Evolutionary conservation across 2,329 filamentous ascomycete species (phyloP), one percentile per base, ranked within the genome.

Genomic region (Fusarium hostae): DNA sequence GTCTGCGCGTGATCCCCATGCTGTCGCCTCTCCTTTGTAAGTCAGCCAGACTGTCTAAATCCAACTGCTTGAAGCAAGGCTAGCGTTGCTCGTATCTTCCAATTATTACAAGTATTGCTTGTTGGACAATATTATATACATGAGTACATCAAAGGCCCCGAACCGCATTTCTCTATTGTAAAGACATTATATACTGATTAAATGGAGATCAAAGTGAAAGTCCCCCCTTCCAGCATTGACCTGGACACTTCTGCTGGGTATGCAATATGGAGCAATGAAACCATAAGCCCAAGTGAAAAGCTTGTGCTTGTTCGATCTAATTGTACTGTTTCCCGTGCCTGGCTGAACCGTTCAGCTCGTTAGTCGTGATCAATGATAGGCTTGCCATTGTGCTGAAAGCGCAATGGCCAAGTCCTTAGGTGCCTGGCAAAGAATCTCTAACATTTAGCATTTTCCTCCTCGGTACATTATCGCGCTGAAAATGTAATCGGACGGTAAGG

Each of bases 111-210:
- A 18, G 28, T 12, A 30, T 30, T 20, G 22, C 28, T 48, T n/a
- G 20, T 15, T 43, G 6, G 15, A 15, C 26, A 24, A 35, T 22
- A 59, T 26, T 22, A 37, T 16, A 51, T 15, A 32, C 16, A 61
- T 28, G 18, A 20, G 10, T 26, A 44, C 24, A 28, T 30, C 22
- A 24, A 22, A 24, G 24, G 39, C 28, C 22, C 39, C 26, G 10
- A 52, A 43, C 35, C 43, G 18, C 24, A 39, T 51, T 41, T 39
- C 37, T 63, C 41, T 63, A 68, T 57, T 68, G 44, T 34, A 45
- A 68, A 34, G 48, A 47, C n/a, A 63, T 67, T 68, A 63, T 68
- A 26, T 57, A 63, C 65, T 63, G 34, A 48, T 63, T 68, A 57
- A 68, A 28, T 18, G 24, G n/a, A 37, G 34, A 22, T 22, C 63